Percentiles rank a stretch among this genome's conserved stretches.
Evolutionary conservation across 2,329 filamentous ascomycete species (phyloP).

Genomic region (Fusarium clavum): DNA sequence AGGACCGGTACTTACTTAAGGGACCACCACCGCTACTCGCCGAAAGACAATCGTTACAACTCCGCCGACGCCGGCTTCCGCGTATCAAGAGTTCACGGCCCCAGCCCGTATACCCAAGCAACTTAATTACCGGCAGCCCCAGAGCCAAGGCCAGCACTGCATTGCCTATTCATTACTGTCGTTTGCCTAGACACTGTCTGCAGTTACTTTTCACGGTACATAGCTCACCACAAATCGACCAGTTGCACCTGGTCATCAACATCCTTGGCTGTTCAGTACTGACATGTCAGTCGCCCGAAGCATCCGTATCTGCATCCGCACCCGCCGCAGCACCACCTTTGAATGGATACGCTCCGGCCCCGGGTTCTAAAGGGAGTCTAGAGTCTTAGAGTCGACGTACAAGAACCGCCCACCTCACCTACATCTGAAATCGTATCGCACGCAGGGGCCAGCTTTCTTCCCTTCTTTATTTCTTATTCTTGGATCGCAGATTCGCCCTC

Average conservation of each 20-base stretch:
- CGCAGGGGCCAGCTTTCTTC: conserved; percentile 30
- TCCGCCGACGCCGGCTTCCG: conserved; percentile 33
- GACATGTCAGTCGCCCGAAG: conserved; percentile 46
- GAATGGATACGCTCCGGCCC: conserved; percentile 42
- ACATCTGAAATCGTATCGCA: conserved; percentile 29
- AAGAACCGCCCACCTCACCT: conserved; percentile 38
- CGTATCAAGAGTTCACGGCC: conserved; percentile 21
- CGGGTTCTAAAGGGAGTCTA: conserved; percentile 45
- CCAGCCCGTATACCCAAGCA: conserved; percentile 11
- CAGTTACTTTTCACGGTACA: conserved; percentile 26
- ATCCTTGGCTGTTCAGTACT: conserved; percentile 39
- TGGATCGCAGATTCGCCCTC: conserved; percentile 25
- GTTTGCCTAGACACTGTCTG: conserved; percentile 27
- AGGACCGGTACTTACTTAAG: conserved; percentile 3
- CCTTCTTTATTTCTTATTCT: conserved; percentile 21
- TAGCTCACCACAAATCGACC: conserved; percentile 27
- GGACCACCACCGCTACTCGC: conserved; percentile 23
- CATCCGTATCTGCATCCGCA: conserved; percentile 43
- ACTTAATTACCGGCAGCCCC: conserved; percentile 28
- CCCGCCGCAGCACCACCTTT: conserved; percentile 45
- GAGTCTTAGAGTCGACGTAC: conserved; percentile 40
- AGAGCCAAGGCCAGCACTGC: conserved; percentile 36
- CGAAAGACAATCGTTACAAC: conserved; percentile 29
- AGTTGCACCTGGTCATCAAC: conserved; percentile 30
- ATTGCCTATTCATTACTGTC: conserved; percentile 21